Conservation (phyloP, 2,329 filamentous ascomycete genomes). For the Fusarium floridanum region DNA sequence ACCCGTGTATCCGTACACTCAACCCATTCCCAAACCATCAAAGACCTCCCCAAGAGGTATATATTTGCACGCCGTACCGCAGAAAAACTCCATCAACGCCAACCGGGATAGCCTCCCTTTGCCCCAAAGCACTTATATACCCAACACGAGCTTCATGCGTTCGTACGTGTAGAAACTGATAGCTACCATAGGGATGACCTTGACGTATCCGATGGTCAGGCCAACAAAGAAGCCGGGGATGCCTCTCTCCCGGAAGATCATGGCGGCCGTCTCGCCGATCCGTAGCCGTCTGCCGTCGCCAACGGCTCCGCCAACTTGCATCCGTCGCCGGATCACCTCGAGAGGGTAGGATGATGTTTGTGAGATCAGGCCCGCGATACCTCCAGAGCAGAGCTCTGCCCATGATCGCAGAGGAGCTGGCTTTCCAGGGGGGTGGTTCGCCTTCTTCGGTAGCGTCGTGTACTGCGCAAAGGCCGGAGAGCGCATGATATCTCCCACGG, state of each 20-base stretch:
- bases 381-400: conserved; percentile 88
- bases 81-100: conserved; percentile 45
- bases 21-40: conserved; percentile 12
- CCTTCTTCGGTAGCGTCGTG: conserved; percentile 78
- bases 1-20: conserved; percentile 14
- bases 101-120: conserved; percentile 19
- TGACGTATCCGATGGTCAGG: conserved; percentile 93
- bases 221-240: conserved; percentile 90
- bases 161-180: conserved; percentile 76
- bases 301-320: conserved; percentile 96
- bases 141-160: conserved; percentile 72
- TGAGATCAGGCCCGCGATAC: conserved; percentile 86
- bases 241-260: conserved; percentile 83
- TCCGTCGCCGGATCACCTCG: conserved; percentile 89
- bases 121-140: conserved; percentile 63
- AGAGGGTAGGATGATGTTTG: conserved; percentile 95
- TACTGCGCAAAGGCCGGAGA: conserved; percentile 74
- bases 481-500: conserved; percentile 85
- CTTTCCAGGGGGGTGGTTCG: conserved; percentile 68
- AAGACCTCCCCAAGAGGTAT: conserved; percentile 27
- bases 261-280: conserved; percentile 81
- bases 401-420: conserved; percentile 82
- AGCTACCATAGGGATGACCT: conserved; percentile 91
- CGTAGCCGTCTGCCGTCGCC: conserved; percentile 86
- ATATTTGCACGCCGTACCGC: conserved; percentile 25